Percentiles rank a stretch among this genome's conserved stretches.
These are phyloP conservation scores for Myxozyma melibiosi DNA, from an alignment of 805 yeast genomes.

Conservation along the genomic window DNA sequence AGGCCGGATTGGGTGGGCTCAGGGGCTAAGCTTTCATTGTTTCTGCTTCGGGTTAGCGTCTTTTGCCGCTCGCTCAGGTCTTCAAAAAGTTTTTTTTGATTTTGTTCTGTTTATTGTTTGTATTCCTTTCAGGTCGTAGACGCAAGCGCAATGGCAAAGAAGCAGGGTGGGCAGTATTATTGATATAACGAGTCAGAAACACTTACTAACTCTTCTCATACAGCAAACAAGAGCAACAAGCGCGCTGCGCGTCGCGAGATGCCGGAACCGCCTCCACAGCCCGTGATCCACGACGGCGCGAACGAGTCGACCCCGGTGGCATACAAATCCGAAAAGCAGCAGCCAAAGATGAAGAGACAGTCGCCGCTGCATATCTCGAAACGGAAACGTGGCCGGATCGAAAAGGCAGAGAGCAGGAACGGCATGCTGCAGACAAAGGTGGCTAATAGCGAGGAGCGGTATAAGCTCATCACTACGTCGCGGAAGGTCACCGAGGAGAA, in stretches of 20 bases:
- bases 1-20: background rate
- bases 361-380: conserved; percentile 10
- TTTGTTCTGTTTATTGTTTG: background rate
- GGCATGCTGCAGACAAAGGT: conserved; percentile 6
- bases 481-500: background rate
- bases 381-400: conserved; percentile 6
- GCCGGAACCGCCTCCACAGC: conserved; percentile 18
- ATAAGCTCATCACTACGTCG: background rate
- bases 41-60: background rate
- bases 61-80: no score
- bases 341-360: background rate
- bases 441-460: conserved; percentile 11
- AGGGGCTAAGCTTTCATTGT: background rate
- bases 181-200: background rate
- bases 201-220: background rate
- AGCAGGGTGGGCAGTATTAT: conserved; percentile 3
- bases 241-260: conserved; percentile 28
- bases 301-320: conserved; percentile 1
- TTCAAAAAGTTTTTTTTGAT: no score
- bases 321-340: background rate
- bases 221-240: conserved; percentile 21
- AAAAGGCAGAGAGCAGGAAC: conserved; percentile 4
- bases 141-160: conserved; percentile 13
- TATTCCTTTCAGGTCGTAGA: background rate
- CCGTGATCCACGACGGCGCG: conserved; percentile 19